Base-by-base conservation (phyloP, 495 filamentous ascomycete genomes). In the Penicillium canescens region DNA sequence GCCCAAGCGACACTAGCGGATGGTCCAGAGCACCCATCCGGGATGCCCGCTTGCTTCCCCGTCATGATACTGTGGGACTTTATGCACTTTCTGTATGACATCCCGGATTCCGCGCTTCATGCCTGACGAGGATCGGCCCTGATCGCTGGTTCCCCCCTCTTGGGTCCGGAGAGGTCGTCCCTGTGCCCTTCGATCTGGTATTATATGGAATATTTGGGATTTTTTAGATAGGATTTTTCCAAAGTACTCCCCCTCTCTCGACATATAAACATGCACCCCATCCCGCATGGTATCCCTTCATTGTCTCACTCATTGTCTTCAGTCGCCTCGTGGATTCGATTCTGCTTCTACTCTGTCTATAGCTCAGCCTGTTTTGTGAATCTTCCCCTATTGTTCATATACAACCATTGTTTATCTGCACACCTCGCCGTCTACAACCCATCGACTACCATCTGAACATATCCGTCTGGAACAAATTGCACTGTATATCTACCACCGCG, bases 1-100 rank as follows among this genome's bases (percentile, higher is more conserved):
- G 47, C 38, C 47, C 23, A 38, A 50, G 51, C 39, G 55, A 44
- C 43, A 50, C 42, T 42, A 40, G 46, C 33, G 16, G 42, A 14
- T 24, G 48, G 42, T 33, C 51, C 48, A 53, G 46, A 60, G 36
- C 47, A 43, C 14, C 55, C 51, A 54, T 45, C 31, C 61, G 61
- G 61, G 59, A 58, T 47, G 34, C 24, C 51, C 44, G 14, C 46
- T 62, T 46, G 42, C 51, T 67, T 67, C 64, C 64, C 64, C 64
- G 62, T 59, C 52, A 37, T 52, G 49, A 40, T 21, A 39, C 34
- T 55, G 61, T 62, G 58, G 63, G 61, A 52, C 63, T 37, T 5
- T 37, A 49, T 56, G 20, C 28, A 62, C 52, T 51, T 54, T 60
- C 71, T 62, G 66, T 71, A 67, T 69, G 67, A 66, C 62, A 74